Base-by-base conservation (phyloP, 371 early-diverging fungal species). In the Mortierella sp. region DNA sequence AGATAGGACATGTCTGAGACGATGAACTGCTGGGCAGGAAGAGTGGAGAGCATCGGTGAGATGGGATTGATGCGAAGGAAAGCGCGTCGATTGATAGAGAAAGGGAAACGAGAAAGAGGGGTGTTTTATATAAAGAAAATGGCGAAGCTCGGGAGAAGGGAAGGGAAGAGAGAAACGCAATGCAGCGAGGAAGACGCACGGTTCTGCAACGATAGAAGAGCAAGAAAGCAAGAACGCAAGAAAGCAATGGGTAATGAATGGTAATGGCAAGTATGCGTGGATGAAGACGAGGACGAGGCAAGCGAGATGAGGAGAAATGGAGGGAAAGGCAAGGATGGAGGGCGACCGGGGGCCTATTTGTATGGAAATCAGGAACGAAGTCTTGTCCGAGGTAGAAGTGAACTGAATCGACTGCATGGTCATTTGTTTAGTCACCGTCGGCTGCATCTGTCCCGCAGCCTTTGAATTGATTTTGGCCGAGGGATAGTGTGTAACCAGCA, bases 1-100 rank as follows among this genome's bases (percentile, higher is more conserved):
- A n/a, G n/a, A 44, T 2, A 25, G 25, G 29, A 21, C 45, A 34
- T 21, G 57, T 10, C 14, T 50, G 45, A 16, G 51, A 47, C 13
- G 43, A 44, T 8, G 45, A 40, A 24, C 25, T 49, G 40, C 29
- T 55, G 56, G 25, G 39, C 14, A 22, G 8, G 19, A 5, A 17
- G 14, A 10, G 63, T 24, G 27, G 56, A 40, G 43, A 54, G 43
- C 63, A 63, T 56, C 29, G 46, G 21, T 8, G 52, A 61, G 31
- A 3, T n/a, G 9, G 2, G 24, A 48, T 45, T n/a, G 4, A 48
- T 1, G 41, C 10, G 25, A 47, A n/a, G n/a, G n/a, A n/a, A n/a
- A n/a, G n/a, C n/a, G n/a, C n/a, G n/a, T n/a, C n/a, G n/a, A n/a
- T n/a, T n/a, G n/a, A n/a, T n/a, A n/a, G n/a, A n/a, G n/a, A n/a